A percentile compares a stretch with the other conserved stretches of the same genome.
Evolutionary conservation across 108 stramenopile species (phyloP).

Genomic region (Pseudonitzschia pungens): DNA sequence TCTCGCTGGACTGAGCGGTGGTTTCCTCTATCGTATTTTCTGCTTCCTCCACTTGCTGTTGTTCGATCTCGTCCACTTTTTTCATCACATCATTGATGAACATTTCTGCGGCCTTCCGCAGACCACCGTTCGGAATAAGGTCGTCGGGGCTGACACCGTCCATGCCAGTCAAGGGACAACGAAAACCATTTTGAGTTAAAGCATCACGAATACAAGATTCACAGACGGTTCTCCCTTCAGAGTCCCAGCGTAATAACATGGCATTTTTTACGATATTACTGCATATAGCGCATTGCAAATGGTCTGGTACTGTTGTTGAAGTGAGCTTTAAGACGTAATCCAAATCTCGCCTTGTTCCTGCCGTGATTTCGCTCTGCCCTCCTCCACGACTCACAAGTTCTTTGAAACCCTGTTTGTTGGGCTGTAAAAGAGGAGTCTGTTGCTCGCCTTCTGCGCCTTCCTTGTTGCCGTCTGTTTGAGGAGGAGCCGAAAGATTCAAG

Average conservation of each 20-base stretch:
- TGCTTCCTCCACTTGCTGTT: conserved; percentile 64
- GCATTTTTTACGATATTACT: conserved; percentile 65
- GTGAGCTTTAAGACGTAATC: conserved; percentile 82
- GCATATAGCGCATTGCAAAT: conserved; percentile 83
- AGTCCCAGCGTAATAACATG: conserved; percentile 84
- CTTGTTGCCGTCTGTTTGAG: conserved; percentile 36
- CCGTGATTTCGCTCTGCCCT: conserved; percentile 59
- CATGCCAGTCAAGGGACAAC: conserved; percentile 76
- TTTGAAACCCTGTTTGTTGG: conserved; percentile 69
- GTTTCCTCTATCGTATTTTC: conserved; percentile 22
- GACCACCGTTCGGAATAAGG: conserved; percentile 68
- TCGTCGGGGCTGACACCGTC: conserved; percentile 87
- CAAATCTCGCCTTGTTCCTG: conserved; percentile 56
- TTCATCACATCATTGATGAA: conserved; percentile 77
- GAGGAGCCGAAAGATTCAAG: conserved; percentile 58
- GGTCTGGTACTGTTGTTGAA: conserved; percentile 71
- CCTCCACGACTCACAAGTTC: conserved; percentile 73
- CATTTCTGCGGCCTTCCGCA: conserved; percentile 78
- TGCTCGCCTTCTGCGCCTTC: conserved; percentile 34
- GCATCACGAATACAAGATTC: conserved; percentile 84
- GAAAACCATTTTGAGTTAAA: conserved; percentile 73
- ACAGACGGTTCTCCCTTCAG: conserved; percentile 74
- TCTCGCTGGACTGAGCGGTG: conserved; percentile 17
- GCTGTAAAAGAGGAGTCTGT: conserved; percentile 56
- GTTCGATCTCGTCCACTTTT: conserved; percentile 77